A percentile compares a stretch with the other conserved stretches of the same genome.
Evolutionary conservation across 73 alveolate species (phyloP).

Genomic region (Uronychia setigera): DNA sequence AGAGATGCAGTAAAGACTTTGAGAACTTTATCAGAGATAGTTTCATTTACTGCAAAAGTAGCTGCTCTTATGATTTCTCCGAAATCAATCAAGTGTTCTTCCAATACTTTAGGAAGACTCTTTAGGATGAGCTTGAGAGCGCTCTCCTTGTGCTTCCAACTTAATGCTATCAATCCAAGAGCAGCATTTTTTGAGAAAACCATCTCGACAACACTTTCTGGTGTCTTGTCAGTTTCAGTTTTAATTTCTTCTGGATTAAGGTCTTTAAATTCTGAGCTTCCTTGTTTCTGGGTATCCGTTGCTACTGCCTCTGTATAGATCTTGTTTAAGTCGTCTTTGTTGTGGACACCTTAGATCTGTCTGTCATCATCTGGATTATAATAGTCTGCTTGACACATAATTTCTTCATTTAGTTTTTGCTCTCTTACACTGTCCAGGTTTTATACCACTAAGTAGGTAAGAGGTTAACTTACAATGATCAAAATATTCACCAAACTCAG

Average conservation of each 20-base stretch:
- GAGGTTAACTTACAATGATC: background rate
- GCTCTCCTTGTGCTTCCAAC: slow-evolving; percentile 56
- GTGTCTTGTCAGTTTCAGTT: slow-evolving; percentile 43
- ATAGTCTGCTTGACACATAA: slow-evolving; percentile 36
- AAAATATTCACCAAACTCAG: background rate
- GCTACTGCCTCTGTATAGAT: slow-evolving; percentile 43
- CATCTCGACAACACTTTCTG: slow-evolving; percentile 42
- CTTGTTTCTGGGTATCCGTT: slow-evolving; percentile 4
- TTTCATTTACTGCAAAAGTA: background rate
- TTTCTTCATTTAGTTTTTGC: background rate
- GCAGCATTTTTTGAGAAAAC: slow-evolving; percentile 44
- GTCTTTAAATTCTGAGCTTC: slow-evolving; percentile 21
- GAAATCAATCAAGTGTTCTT: background rate
- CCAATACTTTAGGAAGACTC: background rate
- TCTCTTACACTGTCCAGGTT: background rate
- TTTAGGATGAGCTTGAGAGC: slow-evolving; percentile 51
- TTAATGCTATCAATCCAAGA: slow-evolving; percentile 43
- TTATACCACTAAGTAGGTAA: background rate
- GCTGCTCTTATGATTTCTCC: slow-evolving; percentile 7
- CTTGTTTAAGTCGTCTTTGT: slow-evolving; percentile 18
- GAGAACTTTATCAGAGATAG: slow-evolving; percentile 22
- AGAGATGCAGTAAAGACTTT: slow-evolving; percentile 13
- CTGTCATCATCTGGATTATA: slow-evolving; percentile 73
- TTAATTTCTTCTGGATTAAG: slow-evolving; percentile 52
- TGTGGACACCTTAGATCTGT: slow-evolving; percentile 45